These are phyloP conservation scores for Cytidiella melzeri DNA, from an alignment of 768 basidiomycete species.

Conservation along the genomic window DNA sequence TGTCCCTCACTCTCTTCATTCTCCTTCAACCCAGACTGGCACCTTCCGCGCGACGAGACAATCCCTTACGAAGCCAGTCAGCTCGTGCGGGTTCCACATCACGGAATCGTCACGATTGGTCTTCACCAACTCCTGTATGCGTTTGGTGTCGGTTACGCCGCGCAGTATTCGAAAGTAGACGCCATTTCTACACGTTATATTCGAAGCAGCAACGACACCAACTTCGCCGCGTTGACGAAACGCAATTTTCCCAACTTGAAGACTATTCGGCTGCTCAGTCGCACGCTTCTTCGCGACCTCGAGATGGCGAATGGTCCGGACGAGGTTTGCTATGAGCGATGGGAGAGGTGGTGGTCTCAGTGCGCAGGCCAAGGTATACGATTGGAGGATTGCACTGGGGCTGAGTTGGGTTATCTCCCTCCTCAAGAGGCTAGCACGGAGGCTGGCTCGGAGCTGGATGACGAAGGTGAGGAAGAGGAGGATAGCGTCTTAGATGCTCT, in stretches of 20 bases:
- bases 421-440: neutral
- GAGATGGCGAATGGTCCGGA: slow-evolving; percentile 48
- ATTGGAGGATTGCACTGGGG: slow-evolving; percentile 75
- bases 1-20: slow-evolving; percentile 60
- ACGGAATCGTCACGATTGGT: slow-evolving; percentile 54
- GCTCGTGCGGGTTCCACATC: slow-evolving; percentile 48
- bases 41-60: slow-evolving; percentile 29
- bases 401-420: slow-evolving; percentile 42
- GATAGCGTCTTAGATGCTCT: slow-evolving; percentile 19
- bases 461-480: slow-evolving; percentile 28
- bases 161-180: slow-evolving; percentile 34
- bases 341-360: slow-evolving; percentile 64
- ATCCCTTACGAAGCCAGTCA: slow-evolving; percentile 27
- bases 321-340: slow-evolving; percentile 40
- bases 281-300: slow-evolving; percentile 48
- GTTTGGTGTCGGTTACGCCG: slow-evolving; percentile 58
- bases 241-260: slow-evolving; percentile 56
- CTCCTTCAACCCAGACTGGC: slow-evolving; percentile 75
- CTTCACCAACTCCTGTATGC: slow-evolving; percentile 64
- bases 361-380: slow-evolving; percentile 45
- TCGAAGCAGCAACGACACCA: slow-evolving; percentile 58
- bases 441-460: neutral
- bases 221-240: slow-evolving; percentile 48
- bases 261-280: slow-evolving; percentile 53
- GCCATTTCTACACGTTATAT: slow-evolving; percentile 35